Evolutionary conservation across 768 basidiomycete species (phyloP), one percentile per base, ranked within the genome.

Genomic region (Gautieria morchelliformis): DNA sequence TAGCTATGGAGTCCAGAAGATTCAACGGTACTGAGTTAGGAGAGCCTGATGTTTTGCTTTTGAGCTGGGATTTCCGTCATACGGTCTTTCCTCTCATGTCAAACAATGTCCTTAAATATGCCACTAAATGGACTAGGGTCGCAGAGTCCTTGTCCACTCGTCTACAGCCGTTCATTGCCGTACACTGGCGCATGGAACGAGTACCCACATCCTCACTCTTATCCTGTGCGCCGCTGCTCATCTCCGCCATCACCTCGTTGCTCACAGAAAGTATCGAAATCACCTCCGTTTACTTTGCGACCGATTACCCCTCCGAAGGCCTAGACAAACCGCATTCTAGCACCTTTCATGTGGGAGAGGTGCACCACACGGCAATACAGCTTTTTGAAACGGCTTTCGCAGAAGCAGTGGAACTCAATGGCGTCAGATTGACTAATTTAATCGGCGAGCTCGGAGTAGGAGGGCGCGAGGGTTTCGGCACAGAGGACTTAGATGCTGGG

Each of bases 171-270:
- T 83, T 77, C 64, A 62, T 77, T 3, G 76, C 72, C 0, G 73
- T 85, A 8, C 78, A 83, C 61, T 85, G 80, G 82, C 69, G 78
- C 20, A 79, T 79, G 72, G 80, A 83, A 60, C 77, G 72, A 15
- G 69, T 82, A 53, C 64, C 74, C 0, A 63, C 71, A 0, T 66
- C 69, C 19, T 63, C 71, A 39, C 69, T 83, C 7, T 65, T 70
- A 0, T 72, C 74, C 40, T 84, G 83, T 62, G 79, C 79, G 0
- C 68, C 73, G 47, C 73, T 74, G 0, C 71, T 85, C 45, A 70
- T 83, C 40, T 70, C 73, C 45, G 68, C 71, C 6, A 69, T 84
- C 27, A 60, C 63, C 1, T 15, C 33, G 5, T 58, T 64, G 11
- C 53, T 75, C n/a, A 47, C 57, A 9, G 60, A 68, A 1, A 58